phyloP scores from a whole-genome alignment of 2,329 filamentous ascomycete genomes.

The Pseudocercospora crystallina region DNA sequence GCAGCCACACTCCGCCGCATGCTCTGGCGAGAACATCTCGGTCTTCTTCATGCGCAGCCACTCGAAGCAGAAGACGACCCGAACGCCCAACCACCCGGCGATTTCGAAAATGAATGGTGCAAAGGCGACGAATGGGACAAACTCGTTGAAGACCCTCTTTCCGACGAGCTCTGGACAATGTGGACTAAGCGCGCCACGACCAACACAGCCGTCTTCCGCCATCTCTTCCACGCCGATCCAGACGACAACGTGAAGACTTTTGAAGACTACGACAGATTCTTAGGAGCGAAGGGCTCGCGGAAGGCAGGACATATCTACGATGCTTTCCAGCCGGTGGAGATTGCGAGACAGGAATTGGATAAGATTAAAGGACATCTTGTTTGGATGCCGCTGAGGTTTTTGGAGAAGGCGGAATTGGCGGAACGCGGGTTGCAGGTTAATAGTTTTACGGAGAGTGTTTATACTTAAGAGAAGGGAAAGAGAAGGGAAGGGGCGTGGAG shows the following conservation, averaged over 20 bases:
- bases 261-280: conserved; percentile 81
- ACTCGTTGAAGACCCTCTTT: conserved; percentile 61
- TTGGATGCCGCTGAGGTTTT: conserved; percentile 90
- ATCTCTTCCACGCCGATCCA: conserved; percentile 83
- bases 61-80: conserved; percentile 64
- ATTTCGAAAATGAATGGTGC: conserved; percentile 70
- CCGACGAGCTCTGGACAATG: conserved; percentile 58
- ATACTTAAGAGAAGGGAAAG: too few relatives aligned
- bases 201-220: conserved; percentile 75
- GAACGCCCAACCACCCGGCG: conserved; percentile 75
- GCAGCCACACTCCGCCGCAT: conserved; percentile 77
- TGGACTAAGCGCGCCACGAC: conserved; percentile 69
- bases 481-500: too few relatives aligned
- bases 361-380: conserved; percentile 81
- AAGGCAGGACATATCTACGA: conserved; percentile 88
- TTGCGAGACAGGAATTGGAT: conserved; percentile 73
- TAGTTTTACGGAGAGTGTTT: conserved; percentile 81
- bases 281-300: conserved; percentile 56
- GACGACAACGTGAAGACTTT: conserved; percentile 88
- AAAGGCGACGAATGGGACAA: conserved; percentile 65
- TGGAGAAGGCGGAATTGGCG: conserved; percentile 83
- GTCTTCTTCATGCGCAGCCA: conserved; percentile 72
- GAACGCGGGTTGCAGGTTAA: conserved; percentile 87
- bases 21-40: conserved; percentile 88
- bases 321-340: conserved; percentile 68